phyloP scores from a whole-genome alignment of 2,329 filamentous ascomycete genomes.

The Talaromyces sp. region DNA sequence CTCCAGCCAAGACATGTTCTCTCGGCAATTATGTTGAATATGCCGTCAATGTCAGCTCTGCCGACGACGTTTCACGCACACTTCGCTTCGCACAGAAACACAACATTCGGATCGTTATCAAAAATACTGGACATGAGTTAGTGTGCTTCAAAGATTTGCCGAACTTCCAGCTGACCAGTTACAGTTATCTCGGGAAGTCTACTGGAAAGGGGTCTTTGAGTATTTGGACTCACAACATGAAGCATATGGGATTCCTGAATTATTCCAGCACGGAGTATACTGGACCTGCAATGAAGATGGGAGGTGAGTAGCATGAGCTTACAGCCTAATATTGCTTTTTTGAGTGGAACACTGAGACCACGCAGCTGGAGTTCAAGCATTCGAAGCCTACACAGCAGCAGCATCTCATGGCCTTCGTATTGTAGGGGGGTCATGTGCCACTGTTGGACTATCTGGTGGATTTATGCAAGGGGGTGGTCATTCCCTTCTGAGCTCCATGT shows the following conservation, averaged over 20 bases:
- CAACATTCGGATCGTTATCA: constrained; percentile 55
- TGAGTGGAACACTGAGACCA: too few relatives aligned
- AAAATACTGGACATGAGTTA: constrained; percentile 46
- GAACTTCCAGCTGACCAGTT: neutral
- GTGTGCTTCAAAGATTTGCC: neutral
- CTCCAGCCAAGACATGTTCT: constrained; percentile 29
- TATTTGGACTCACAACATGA: constrained; percentile 39
- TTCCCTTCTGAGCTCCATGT: constrained; percentile 54
- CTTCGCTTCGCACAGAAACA: constrained; percentile 48
- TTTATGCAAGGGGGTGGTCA: constrained; percentile 65
- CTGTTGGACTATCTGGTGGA: constrained; percentile 62
- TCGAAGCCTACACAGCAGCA: constrained; percentile 52
- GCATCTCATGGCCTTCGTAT: constrained; percentile 51
- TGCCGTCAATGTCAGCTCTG: constrained; percentile 37
- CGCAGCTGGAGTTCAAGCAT: constrained; percentile 59
- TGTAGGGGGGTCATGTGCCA: constrained; percentile 58
- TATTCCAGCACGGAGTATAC: constrained; percentile 48
- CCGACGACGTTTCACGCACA: constrained; percentile 26
- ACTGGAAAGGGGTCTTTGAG: constrained; percentile 59
- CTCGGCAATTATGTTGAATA: constrained; percentile 37
- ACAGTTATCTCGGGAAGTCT: constrained; percentile 24
- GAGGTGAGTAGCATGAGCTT: too few relatives aligned
- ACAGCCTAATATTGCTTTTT: too few relatives aligned
- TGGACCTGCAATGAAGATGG: constrained; percentile 57
- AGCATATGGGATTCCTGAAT: constrained; percentile 28